Evolutionary conservation across 2,329 filamentous ascomycete species (phyloP).

Genomic region (Fusarium coffeatum): DNA sequence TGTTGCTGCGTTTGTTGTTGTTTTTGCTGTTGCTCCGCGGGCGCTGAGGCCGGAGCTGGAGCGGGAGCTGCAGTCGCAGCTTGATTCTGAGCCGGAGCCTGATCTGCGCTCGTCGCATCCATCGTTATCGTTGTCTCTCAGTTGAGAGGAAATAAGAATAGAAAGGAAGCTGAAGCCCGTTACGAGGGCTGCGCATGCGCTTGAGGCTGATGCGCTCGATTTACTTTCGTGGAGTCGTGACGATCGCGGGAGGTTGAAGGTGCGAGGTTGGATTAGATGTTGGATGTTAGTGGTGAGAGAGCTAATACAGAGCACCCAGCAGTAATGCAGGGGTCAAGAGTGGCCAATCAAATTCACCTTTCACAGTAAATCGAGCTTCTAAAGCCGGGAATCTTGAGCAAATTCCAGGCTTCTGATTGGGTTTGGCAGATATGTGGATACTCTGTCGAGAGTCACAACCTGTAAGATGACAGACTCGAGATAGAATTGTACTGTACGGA

Average conservation of each 20-base stretch:
- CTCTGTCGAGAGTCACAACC: conserved; percentile 11
- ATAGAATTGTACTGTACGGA: neutral
- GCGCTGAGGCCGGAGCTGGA: neutral
- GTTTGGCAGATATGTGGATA: neutral
- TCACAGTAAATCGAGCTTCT: conserved; percentile 31
- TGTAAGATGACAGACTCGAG: neutral
- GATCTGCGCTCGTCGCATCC: conserved; percentile 44
- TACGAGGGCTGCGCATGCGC: conserved; percentile 33
- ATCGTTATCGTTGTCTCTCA: conserved; percentile 39
- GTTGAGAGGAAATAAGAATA: conserved; percentile 17
- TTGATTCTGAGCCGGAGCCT: conserved; percentile 30
- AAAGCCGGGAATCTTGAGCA: conserved; percentile 23
- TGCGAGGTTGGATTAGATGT: conserved; percentile 30
- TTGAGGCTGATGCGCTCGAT: conserved; percentile 24
- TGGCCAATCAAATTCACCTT: conserved; percentile 33
- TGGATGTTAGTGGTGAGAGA: conserved; percentile 42
- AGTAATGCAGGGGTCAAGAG: conserved; percentile 14
- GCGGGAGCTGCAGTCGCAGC: conserved; percentile 30
- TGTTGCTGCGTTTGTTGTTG: conserved; percentile 31
- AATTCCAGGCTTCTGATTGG: conserved; percentile 33
- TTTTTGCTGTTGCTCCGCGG: conserved; percentile 27
- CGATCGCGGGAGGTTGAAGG: conserved; percentile 32
- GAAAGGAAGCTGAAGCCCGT: conserved; percentile 20
- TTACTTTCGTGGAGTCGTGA: conserved; percentile 24
- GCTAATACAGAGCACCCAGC: conserved; percentile 25